Evolutionary conservation across 2,329 filamentous ascomycete species (phyloP), one percentile per base, ranked within the genome.

Genomic region (Alternaria gansuensis): DNA sequence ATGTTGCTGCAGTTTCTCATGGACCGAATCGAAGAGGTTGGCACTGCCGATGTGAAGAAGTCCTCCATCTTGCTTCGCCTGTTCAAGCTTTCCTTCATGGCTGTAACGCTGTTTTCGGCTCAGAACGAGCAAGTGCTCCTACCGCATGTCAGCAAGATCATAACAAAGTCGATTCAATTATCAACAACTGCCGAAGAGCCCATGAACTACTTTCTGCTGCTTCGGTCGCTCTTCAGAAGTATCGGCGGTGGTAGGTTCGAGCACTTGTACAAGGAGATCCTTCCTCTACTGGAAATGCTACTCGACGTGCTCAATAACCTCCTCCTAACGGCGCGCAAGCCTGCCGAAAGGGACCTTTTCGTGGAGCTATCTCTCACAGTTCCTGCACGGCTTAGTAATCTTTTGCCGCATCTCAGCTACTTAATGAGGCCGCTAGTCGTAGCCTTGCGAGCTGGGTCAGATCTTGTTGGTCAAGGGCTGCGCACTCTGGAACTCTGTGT

Each of bases 41-140:
- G 95, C 23, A 95, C 92, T 0, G 88, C 90, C 7, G 93, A 99
- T 77, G 89, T 95, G 52, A 93, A 92, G 74, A 96, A 94, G 77
- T 94, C 95, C 0, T 94, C 93, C 5, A 97, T 99, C 46, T 81
- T 99, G 33, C 81, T 99, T 50, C 87, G 96, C 54, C 87, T 99
- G 51, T 99, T 98, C 82, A 99, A 99, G 79, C 81, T 99, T 50
- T 96, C 94, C 0, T 99, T 99, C 77, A 99, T 99, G 95, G 96
- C 96, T 0, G 95, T 99, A 37, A 99, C 95, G 0, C 83, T 99
- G 1, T 99, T 99, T 77, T 93, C 93, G 0, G 85, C 87, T 8
- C 93, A 97, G 73, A 99, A 99, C 70, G 95, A 99, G 78, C 91
- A 95, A 74, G 93, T 99, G 2, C 83, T 99, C 13, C 83, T 98